phyloP scores from a whole-genome alignment of 2,329 filamentous ascomycete species.

The Exophiala sideris region DNA sequence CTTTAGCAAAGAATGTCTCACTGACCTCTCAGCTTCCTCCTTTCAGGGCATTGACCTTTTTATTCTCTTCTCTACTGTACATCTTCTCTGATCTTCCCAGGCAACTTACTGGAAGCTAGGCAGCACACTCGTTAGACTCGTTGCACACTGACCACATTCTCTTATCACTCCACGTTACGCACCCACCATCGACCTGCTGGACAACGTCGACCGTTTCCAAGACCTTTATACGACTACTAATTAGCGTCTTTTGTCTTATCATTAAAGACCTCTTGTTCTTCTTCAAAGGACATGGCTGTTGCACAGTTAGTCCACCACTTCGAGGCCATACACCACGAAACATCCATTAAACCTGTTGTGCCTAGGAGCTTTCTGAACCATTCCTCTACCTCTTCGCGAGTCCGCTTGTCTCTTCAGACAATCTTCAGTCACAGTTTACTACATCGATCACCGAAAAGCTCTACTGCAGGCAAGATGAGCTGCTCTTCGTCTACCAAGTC shows the following conservation, averaged over 20 bases:
- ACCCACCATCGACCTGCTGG: slow-evolving; percentile 13
- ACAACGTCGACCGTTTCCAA: slow-evolving; percentile 11
- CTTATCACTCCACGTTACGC: neutral
- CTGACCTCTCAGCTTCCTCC: slow-evolving; percentile 10
- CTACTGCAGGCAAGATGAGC: slow-evolving; percentile 8
- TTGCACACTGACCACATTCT: slow-evolving; percentile 16
- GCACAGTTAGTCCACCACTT: slow-evolving; percentile 25
- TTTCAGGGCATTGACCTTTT: slow-evolving; percentile 3
- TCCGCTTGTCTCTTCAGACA: slow-evolving; percentile 20
- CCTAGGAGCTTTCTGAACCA: slow-evolving; percentile 19
- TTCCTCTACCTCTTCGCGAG: slow-evolving; percentile 20
- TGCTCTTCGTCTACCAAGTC: slow-evolving; percentile 27
- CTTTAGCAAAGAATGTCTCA: slow-evolving; percentile 18
- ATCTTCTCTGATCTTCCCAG: slow-evolving; percentile 11
- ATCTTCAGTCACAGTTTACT: slow-evolving; percentile 21
- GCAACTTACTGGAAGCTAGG: slow-evolving; percentile 3
- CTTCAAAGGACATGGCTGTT: slow-evolving; percentile 20
- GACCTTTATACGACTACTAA: neutral
- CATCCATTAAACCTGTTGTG: slow-evolving; percentile 15
- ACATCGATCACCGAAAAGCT: slow-evolving; percentile 10
- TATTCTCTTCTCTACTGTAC: slow-evolving; percentile 3
- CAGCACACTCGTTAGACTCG: neutral
- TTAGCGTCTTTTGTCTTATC: neutral
- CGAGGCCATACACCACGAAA: slow-evolving; percentile 17
- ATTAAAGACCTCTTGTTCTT: neutral